These are phyloP conservation scores for Russula emetica DNA, from an alignment of 768 basidiomycete genomes.

Conservation along the genomic window DNA sequence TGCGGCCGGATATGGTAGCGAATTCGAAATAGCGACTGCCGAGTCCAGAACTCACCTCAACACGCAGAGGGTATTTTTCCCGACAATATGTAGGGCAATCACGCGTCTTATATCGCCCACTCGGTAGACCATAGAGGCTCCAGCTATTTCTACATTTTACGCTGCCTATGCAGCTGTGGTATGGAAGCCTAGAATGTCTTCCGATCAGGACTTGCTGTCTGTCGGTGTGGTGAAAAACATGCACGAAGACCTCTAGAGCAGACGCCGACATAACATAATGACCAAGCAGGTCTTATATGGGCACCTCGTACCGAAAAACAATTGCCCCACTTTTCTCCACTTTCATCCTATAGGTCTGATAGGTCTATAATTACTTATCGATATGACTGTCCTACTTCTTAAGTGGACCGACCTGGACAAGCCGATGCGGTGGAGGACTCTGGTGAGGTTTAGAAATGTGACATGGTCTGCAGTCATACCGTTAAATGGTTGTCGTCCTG, in stretches of 20 bases:
- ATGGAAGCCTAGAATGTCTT: conserved; percentile 80
- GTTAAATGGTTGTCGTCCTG: conserved; percentile 61
- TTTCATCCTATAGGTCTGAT: too few relatives aligned
- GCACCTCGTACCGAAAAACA: conserved; percentile 63
- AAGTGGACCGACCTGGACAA: conserved; percentile 76
- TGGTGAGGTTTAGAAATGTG: conserved; percentile 43
- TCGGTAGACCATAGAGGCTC: conserved; percentile 63
- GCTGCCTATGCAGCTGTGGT: conserved; percentile 63
- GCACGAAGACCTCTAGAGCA: not conserved
- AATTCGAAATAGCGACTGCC: conserved; percentile 67
- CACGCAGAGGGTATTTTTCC: conserved; percentile 62
- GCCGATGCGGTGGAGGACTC: conserved; percentile 59
- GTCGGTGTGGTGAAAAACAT: conserved; percentile 75
- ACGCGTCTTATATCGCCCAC: not conserved
- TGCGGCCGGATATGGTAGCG: conserved; percentile 58
- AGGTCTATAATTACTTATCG: too few relatives aligned
- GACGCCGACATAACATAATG: conserved; percentile 14
- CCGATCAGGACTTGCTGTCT: conserved; percentile 55
- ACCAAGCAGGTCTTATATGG: conserved; percentile 69
- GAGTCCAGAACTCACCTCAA: conserved; percentile 81
- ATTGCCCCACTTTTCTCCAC: too few relatives aligned
- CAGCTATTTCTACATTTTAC: conserved; percentile 57
- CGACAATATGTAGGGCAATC: not conserved
- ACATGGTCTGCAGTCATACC: conserved; percentile 80
- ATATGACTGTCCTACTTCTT: too few relatives aligned